Base-by-base conservation (phyloP, 345 rosid genomes). In the Combretum micranthum region DNA sequence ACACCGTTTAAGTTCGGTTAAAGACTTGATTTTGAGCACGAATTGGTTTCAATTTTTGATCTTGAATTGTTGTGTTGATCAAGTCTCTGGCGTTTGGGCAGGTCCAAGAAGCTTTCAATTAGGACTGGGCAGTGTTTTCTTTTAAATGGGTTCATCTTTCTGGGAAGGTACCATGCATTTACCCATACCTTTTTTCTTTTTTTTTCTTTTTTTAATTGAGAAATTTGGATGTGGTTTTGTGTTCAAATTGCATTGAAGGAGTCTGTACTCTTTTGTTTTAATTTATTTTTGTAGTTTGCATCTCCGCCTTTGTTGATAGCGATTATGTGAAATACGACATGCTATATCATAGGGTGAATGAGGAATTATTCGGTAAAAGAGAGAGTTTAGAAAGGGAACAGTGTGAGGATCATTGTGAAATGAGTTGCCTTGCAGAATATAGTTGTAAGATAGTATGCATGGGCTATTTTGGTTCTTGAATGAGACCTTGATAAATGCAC, bases 81-180 rank as follows among this genome's bases (percentile, higher is more conserved):
- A 25, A 9, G 44, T 47, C 47, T 20, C 22, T 57, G 13, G 12
- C 6, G 14, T 52, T 53, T 63, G 1, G 58, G 39, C 44, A 91
- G 98, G 90, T 89, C 99, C 63, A 79, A 65, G 64, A 64, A 75
- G 70, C 93, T 92, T 46, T 62, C 69, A 72, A 75, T 88, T 57
- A 72, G 96, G 70, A 92, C 96, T 0, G 93, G 93, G 23, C 95
- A 88, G 80, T 92, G 98, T 70, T 92, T 92, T 75, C 86, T 88
- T 51, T 66, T 92, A 55, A 88, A 86, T 72, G 98, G 96, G 39
- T 81, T 88, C 62, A 86, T 92, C 44, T 88, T 86, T 75, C 77
- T 88, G 51, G 98, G 98, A 80, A 92, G 98, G 98, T 84, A 65
- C 46, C 55, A 49, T 62, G 17, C 21, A 0, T 56, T 4, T 20